Base-by-base conservation (phyloP, 441 rosid genomes). In the Aquilaria agallochum region DNA sequence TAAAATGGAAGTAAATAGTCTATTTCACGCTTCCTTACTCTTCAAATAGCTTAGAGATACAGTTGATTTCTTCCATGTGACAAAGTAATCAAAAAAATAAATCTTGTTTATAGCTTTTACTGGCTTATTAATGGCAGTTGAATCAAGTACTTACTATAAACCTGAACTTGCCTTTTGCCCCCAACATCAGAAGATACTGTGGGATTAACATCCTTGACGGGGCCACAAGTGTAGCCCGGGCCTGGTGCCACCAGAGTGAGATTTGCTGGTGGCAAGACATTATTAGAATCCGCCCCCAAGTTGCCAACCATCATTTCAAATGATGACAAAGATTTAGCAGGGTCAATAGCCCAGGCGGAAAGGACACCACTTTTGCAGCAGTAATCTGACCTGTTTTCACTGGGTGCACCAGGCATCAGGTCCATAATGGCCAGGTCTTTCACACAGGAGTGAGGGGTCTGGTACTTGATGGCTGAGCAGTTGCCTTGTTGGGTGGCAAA, bases 161-260 rank as follows among this genome's bases (percentile, higher is more conserved):
- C 82, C 65, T 78, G 85, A 56, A 80, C 76, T 55, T 65, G 54
- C 65, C 87, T 74, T 74, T 68, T 71, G 6, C 82, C 90, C 8
- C 83, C 85, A 7, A 74, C 36, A 51, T 72, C 78, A 0, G 53
- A 70, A 64, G 62, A 80, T 33, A 73, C 68, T 0, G 82, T 73
- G 0, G 85, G 90, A 33, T 71, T 46, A 0, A 75, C 53, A 45
- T 76, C 80, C 49, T 44, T 3, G 34, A 82, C 60, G 1, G 70
- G 71, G 64, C 80, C 70, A 62, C 87, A 84, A 9, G 75, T 80
- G 66, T 80, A 84, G 49, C 85, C 82, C 2, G 78, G 80, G 32
- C 82, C 82, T 34, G 83, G 83, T 9, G 72, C 87, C 65, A 62
- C 5, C 33, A 84, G 47, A 7, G 75, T 76, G 11, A 82, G 82